Evolutionary conservation across 352 stramenopile genomes (phyloP), one percentile per base, ranked within the genome.

Genomic region (Globisporangium mamillatum): DNA sequence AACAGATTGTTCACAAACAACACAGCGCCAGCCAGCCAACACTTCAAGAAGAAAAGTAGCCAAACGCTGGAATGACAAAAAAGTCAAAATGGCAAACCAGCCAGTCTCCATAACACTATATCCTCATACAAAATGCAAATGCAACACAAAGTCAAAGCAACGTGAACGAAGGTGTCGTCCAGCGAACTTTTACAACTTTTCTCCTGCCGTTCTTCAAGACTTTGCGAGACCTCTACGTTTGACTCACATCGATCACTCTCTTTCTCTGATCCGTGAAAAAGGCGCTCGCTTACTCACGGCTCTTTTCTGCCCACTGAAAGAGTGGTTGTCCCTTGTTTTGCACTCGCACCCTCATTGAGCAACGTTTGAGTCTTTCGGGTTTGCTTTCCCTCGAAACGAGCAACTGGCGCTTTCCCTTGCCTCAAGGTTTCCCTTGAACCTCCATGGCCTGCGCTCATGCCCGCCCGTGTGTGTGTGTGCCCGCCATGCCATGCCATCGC

Each of bases 31-130:
- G 29, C 29, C 1, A 52, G 6, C 44, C 18, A 22, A 62, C 46
- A 50, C 58, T 52, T 63, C 20, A 53, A 38, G 64, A 38, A 56
- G 58, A 63, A 63, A 53, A 53, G 22, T 53, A 34, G 34, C 36
- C 58, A 63, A 63, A 34, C 32, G 29, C 53, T 59, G 25, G 16
- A 24, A 25, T 25, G 12, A 22, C 16, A 52, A 24, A 46, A 46
- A 46, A 46, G 36, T 44, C 36, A 18, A 18, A 18, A 18, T 44
- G 10, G 12, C 36, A 44, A 44, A 44, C 36, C 36, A 41, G 34
- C 34, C 12, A 44, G 36, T 4, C 10, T 4, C 12, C 36, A 44
- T 44, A 18, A 44, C 34, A 41, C 12, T 4, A 32, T 32, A 18
- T 44, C 36, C 36, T 44, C 32, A 38, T 44, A 44, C 36, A 44